Evolutionary conservation across 805 yeast species (phyloP), one percentile per base, ranked within the genome.

Genomic region (Vanderwaltozyma verrucispora): DNA sequence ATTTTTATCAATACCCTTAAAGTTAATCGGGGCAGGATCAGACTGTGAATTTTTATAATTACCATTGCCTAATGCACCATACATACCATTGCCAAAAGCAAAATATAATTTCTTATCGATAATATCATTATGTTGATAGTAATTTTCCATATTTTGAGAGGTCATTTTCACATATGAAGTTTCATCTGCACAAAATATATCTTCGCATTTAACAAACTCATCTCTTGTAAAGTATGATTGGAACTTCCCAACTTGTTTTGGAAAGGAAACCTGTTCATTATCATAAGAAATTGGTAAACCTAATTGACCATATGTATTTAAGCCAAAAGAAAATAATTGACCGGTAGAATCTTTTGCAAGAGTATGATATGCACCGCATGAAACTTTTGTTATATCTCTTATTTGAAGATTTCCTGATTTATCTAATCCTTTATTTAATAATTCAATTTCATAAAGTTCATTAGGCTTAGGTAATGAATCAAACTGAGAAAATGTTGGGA

Each of bases 21-120:
- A 16, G 16, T 55, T 59, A 41, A 88, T 54, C 30, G 72, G 71
- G 15, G 71, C 63, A 6, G 96, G 95, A 33, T 69, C 69, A 15
- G 74, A 64, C 51, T 78, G 82, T 14, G 83, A 78, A 56, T 87
- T 95, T 26, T 79, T 62, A 56, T 69, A 87, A 39, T 78, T 69
- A 13, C 85, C 86, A 32, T 74, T 72, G 18, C 96, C 98, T 38
- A 87, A 65, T 60, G 86, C 94, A 14, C 97, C 98, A 49, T 74
- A 71, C 36, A 80, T 56, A 5, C 96, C 95, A 50, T 77, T 77
- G 16, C 98, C 98, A 64, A 87, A 79, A 3, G 85, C 68, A 45
- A 80, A 66, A 33, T 63, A 61, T 15, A 55, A 56, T 4, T 71
- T 37, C 17, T 62, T 59, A 23, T 53, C 54, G 16, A n/a, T 42